A percentile compares a stretch with the other conserved stretches of the same genome.
Conservation (phyloP, 176 grass and related monocot species). For the Aegilops sharonensis region DNA sequence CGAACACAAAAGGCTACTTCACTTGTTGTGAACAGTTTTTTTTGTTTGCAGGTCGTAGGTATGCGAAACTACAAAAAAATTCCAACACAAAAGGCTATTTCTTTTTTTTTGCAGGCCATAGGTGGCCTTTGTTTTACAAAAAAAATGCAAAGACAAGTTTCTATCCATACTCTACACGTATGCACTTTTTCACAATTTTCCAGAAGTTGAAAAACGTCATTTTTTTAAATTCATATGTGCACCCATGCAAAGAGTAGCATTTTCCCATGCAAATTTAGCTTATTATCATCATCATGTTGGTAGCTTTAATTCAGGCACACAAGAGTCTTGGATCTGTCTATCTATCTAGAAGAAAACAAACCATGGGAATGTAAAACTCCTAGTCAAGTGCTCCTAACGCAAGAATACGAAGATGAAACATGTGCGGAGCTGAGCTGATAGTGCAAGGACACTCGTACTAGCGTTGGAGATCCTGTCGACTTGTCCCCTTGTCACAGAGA, state of each 20-base stretch:
- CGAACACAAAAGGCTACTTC: neutral
- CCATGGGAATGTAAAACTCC: neutral
- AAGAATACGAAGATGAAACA: neutral
- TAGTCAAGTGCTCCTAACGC: neutral
- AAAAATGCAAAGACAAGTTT: no score
- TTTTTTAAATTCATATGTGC: neutral
- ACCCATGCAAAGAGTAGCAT: neutral
- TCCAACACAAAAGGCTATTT: neutral
- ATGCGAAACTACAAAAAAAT: neutral
- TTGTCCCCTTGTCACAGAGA: neutral
- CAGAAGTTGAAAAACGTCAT: neutral
- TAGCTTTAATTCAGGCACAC: neutral
- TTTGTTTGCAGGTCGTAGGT: neutral
- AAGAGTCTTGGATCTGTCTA: neutral
- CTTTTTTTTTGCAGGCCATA: neutral
- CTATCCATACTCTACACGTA: neutral
- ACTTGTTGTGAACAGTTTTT: neutral
- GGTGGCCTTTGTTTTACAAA: neutral
- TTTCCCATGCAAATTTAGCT: neutral
- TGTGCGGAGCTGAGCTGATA: neutral
- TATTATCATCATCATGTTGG: neutral
- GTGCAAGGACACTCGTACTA: neutral
- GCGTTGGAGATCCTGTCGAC: slow-evolving; percentile 20
- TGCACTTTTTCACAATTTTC: neutral
- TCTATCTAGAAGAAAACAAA: neutral